phyloP scores from a whole-genome alignment of 352 stramenopile genomes.

The Phytophthora meadii region DNA sequence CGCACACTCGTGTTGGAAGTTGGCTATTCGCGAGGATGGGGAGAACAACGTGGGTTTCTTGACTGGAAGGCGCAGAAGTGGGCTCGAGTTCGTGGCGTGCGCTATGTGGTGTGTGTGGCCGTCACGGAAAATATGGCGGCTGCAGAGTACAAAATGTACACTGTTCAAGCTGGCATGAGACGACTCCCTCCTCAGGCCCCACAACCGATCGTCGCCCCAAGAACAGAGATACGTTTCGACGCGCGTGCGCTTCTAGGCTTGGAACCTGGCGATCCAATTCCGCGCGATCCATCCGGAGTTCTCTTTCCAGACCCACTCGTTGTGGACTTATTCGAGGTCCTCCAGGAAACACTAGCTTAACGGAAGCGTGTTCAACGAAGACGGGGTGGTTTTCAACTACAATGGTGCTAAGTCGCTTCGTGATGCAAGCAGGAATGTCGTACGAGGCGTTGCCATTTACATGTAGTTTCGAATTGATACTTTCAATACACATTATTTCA shows the following conservation, averaged over 20 bases:
- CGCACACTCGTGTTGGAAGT: constrained; percentile 7
- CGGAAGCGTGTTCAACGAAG: no score
- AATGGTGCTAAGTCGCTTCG: no score
- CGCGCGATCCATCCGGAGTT: not conserved
- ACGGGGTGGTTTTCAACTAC: no score
- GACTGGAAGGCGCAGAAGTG: constrained; percentile 15
- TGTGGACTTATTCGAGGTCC: not conserved
- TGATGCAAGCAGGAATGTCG: no score
- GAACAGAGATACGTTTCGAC: not conserved
- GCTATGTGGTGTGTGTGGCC: constrained; percentile 6
- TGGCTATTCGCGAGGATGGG: not conserved
- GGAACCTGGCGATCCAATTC: not conserved
- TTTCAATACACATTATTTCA: no score
- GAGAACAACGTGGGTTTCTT: not conserved
- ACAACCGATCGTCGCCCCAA: not conserved
- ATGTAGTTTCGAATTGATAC: no score
- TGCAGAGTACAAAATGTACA: constrained; percentile 5
- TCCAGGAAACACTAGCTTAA: not conserved
- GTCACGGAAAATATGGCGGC: not conserved
- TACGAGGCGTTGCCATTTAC: no score
- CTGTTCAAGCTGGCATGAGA: not conserved
- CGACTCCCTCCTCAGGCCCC: no score
- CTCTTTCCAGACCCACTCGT: constrained; percentile 2
- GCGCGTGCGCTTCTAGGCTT: not conserved
- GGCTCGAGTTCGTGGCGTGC: constrained; percentile 1